A percentile compares a stretch with the other conserved stretches of the same genome.
phyloP scores from a whole-genome alignment of 1,284 basidiomycete species.

The Rhodofomes roseus region DNA sequence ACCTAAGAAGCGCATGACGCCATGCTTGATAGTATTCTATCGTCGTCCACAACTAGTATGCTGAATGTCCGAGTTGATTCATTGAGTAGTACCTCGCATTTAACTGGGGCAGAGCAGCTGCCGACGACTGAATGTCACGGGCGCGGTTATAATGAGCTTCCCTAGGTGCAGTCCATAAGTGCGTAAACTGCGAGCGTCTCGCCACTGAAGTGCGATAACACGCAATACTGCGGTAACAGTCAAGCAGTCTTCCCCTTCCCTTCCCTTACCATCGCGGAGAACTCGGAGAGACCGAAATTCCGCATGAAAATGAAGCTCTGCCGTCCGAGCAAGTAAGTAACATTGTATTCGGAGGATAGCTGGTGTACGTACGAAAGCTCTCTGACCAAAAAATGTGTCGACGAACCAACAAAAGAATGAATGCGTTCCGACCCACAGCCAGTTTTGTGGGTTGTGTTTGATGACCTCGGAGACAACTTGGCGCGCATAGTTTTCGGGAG shows the following conservation, averaged over 20 bases:
- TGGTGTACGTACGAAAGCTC: background rate
- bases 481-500: slow-evolving; percentile 20
- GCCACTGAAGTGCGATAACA: too few species aligned
- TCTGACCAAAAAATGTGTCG: slow-evolving; percentile 21
- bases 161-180: too few species aligned
- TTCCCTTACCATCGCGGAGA: background rate
- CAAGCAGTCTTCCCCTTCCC: background rate
- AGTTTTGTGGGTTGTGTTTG: slow-evolving; percentile 15
- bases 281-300: background rate
- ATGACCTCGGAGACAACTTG: slow-evolving; percentile 25
- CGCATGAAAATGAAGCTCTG: background rate
- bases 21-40: too few species aligned
- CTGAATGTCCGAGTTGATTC: too few species aligned
- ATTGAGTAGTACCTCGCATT: too few species aligned
- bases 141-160: too few species aligned
- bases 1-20: too few species aligned
- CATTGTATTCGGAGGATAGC: background rate
- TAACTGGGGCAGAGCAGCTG: too few species aligned
- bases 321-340: background rate
- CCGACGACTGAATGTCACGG: too few species aligned
- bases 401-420: slow-evolving; percentile 25
- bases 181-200: too few species aligned
- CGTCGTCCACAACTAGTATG: too few species aligned
- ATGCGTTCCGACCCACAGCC: slow-evolving; percentile 25
- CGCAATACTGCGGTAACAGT: too few species aligned